A percentile compares a stretch with the other conserved stretches of the same genome.
Conservation (phyloP, 495 filamentous ascomycete species). For the Neurospora sp. region DNA sequence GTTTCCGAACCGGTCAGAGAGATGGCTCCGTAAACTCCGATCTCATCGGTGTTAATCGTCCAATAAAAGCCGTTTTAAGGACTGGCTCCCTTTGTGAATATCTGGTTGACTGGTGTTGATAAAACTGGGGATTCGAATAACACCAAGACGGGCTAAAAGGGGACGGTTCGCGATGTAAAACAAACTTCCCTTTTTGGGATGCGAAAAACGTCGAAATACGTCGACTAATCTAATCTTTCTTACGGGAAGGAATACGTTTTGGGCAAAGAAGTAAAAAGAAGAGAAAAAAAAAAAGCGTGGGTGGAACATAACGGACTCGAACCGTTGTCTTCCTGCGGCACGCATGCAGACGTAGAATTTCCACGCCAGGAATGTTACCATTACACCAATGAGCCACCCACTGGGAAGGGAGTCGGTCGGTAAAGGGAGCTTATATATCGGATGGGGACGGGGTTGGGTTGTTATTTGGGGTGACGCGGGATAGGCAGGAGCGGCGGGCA, state of each 20-base stretch:
- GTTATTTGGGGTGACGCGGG: not conserved
- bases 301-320: not conserved
- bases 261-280: too few relatives aligned
- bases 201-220: not conserved
- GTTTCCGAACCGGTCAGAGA: not conserved
- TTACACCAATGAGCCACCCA: not conserved
- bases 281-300: not conserved
- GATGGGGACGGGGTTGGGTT: not conserved
- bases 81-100: too few relatives aligned
- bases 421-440: not conserved
- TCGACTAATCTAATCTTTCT: not conserved
- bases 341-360: not conserved
- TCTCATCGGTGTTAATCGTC: not conserved
- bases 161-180: not conserved
- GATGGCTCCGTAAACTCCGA: not conserved
- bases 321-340: not conserved
- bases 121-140: too few relatives aligned
- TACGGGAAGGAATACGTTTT: not conserved
- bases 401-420: too few relatives aligned
- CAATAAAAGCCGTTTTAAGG: not conserved
- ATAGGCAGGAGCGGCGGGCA: too few relatives aligned
- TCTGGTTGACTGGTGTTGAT: too few relatives aligned
- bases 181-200: not conserved
- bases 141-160: not conserved
- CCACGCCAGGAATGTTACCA: not conserved